phyloP scores from a whole-genome alignment of 2,329 filamentous ascomycete genomes.

The Raffaelea albimanens region DNA sequence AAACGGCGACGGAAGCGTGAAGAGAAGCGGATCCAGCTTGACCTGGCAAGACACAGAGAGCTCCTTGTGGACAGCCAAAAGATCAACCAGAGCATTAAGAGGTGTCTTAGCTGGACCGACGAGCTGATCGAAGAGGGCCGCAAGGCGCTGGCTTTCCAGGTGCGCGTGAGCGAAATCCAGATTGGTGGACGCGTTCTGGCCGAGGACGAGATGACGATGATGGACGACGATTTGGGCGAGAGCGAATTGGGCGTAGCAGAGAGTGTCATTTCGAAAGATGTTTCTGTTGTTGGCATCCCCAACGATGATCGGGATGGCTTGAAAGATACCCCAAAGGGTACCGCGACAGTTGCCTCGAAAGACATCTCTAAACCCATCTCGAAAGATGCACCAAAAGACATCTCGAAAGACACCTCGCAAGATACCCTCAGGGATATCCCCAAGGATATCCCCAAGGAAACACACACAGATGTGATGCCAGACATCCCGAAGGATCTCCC shows the following conservation, averaged over 20 bases:
- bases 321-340: background rate
- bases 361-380: too few relatives aligned
- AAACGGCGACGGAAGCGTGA: constrained; percentile 55
- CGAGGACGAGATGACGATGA: constrained; percentile 23
- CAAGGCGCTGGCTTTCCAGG: constrained; percentile 76
- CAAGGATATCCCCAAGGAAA: too few relatives aligned
- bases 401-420: too few relatives aligned
- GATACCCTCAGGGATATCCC: too few relatives aligned
- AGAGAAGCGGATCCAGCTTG: constrained; percentile 72
- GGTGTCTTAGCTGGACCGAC: constrained; percentile 84
- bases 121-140: constrained; percentile 81
- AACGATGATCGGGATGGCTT: background rate
- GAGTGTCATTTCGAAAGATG: too few relatives aligned
- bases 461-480: too few relatives aligned
- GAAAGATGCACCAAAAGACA: too few relatives aligned
- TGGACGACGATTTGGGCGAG: constrained; percentile 20
- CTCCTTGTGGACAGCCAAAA: constrained; percentile 84
- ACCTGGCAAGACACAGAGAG: constrained; percentile 82
- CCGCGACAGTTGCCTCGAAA: too few relatives aligned
- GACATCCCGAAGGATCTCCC: too few relatives aligned
- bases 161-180: constrained; percentile 69
- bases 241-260: constrained; percentile 4
- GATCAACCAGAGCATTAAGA: constrained; percentile 88
- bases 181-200: constrained; percentile 26
- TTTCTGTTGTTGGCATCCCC: too few relatives aligned